Evolutionary conservation across 1,284 basidiomycete species (phyloP).

Genomic region (Rhodotorula sp.): DNA sequence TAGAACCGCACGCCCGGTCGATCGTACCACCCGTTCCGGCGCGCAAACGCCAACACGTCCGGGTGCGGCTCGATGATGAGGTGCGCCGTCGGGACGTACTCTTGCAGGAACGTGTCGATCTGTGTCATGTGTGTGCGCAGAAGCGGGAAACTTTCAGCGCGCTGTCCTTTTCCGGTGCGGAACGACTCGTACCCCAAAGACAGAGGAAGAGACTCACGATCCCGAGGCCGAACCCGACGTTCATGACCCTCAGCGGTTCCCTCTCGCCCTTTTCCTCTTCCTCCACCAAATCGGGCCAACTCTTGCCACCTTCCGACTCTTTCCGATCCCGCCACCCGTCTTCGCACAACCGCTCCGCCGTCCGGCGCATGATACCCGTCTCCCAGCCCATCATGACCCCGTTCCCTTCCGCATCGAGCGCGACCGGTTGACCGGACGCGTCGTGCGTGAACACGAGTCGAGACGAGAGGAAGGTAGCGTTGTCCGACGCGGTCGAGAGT

Average conservation of each 20-base stretch:
- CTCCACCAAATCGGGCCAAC: slow-evolving; percentile 2
- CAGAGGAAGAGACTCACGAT: slow-evolving; percentile 64
- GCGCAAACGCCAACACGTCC: slow-evolving; percentile 80
- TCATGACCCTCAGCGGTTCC: slow-evolving; percentile 68
- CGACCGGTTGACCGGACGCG: slow-evolving; percentile 74
- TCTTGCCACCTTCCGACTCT: not conserved
- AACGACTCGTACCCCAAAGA: not conserved
- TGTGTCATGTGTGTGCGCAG: slow-evolving; percentile 2
- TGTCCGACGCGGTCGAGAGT: slow-evolving; percentile 63
- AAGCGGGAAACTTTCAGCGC: not conserved
- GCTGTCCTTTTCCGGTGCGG: no score
- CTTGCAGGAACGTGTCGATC: slow-evolving; percentile 39
- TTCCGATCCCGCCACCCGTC: slow-evolving; percentile 50
- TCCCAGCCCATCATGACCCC: slow-evolving; percentile 97
- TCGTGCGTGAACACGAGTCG: slow-evolving; percentile 70
- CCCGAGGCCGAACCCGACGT: slow-evolving; percentile 92
- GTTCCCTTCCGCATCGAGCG: slow-evolving; percentile 59
- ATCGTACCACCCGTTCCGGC: slow-evolving; percentile 69
- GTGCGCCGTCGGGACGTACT: slow-evolving; percentile 62
- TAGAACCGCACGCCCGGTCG: slow-evolving; percentile 75
- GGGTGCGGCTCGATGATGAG: slow-evolving; percentile 95
- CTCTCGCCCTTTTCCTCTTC: slow-evolving; percentile 31
- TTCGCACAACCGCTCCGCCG: slow-evolving; percentile 62
- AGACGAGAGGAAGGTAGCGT: slow-evolving; percentile 71
- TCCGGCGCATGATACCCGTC: slow-evolving; percentile 71